These are phyloP conservation scores for Phytopythium sindhum DNA, from an alignment of 352 stramenopile species.

Conservation along the genomic window DNA sequence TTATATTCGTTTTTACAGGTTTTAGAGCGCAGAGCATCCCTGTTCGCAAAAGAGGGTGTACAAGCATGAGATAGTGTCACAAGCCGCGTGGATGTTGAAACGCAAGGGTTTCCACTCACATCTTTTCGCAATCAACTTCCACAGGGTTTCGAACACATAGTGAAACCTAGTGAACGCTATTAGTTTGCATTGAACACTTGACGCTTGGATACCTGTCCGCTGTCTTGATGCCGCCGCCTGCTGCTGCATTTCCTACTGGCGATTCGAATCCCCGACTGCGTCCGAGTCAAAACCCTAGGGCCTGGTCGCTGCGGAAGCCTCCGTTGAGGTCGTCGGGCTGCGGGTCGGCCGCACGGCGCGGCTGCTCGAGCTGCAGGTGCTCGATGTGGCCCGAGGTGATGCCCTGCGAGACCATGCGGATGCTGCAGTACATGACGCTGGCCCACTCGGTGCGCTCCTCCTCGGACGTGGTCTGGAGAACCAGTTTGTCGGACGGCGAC, in stretches of 20 bases:
- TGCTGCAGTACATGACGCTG: constrained; percentile 85
- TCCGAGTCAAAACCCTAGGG: constrained; percentile 24
- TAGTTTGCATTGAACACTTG: constrained; percentile 1
- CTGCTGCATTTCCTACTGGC: background rate
- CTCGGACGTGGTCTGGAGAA: constrained; percentile 61
- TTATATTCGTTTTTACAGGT: too few species aligned
- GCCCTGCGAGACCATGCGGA: constrained; percentile 83
- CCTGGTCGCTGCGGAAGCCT: constrained; percentile 25
- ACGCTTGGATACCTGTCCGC: background rate
- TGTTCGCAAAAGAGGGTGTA: too few species aligned
- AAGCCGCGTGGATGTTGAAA: too few species aligned
- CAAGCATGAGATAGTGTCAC: too few species aligned
- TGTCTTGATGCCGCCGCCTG: background rate
- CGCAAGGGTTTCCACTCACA: too few species aligned
- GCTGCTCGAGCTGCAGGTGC: constrained; percentile 65
- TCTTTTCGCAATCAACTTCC: background rate
- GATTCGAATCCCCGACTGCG: too few species aligned
- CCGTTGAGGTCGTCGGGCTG: constrained; percentile 20
- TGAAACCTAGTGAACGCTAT: constrained; percentile 1
- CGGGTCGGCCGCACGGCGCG: constrained; percentile 19
- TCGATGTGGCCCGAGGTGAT: constrained; percentile 82
- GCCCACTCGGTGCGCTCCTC: constrained; percentile 87
- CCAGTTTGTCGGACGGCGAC: constrained; percentile 82
- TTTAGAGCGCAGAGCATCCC: too few species aligned
- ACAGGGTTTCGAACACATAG: background rate